Evolutionary conservation across 179 eudicot genomes (phyloP), one percentile per base, ranked within the genome.

Genomic region (Camellia oleifera): DNA sequence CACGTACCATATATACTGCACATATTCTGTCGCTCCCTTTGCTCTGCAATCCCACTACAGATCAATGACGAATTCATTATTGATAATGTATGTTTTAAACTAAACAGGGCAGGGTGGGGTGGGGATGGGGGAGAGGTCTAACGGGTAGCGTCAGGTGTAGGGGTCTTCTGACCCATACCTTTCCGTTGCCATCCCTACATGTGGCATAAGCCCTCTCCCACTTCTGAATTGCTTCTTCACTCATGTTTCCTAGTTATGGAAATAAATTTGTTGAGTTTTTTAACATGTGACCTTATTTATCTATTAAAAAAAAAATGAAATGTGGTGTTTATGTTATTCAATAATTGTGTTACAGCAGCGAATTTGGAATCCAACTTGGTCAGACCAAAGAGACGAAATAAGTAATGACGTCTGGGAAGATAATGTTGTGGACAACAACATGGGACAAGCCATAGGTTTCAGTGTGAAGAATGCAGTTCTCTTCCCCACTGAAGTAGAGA

Each of bases 401-500:
- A 64, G 76, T 62, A 64, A 75, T 14, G 92, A 88, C 13, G 79
- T 50, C 6, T 42, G 77, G 64, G 90, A 87, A 69, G 83, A 83
- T 46, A 40, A 11, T 50, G 69, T 14, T 4, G 71, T 32, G 40
- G 40, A 32, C 40, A 32, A 74, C 32, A 78, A 78, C 63, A 81
- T 79, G 12, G 86, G 89, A n/a, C 85, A 88, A 74, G 83, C 93
- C 4, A 86, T 94, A 11, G 99, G 99, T 46, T 95, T 93, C 79
- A 89, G 91, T 72, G 98, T 95, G 62, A 94, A 90, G 82, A 89
- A 94, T 58, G 99, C 98, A 56, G 98, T 92, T 66, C 92, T 95
- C n/a, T 95, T 89, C 83, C 99, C 99, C 9, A 89, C 94, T 4
- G 97, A 95, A 88, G 98, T 91, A 12, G 99, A 94, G 88, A 95